These are phyloP conservation scores for Psidium guajava DNA, from an alignment of 345 rosid genomes.

Conservation along the genomic window DNA sequence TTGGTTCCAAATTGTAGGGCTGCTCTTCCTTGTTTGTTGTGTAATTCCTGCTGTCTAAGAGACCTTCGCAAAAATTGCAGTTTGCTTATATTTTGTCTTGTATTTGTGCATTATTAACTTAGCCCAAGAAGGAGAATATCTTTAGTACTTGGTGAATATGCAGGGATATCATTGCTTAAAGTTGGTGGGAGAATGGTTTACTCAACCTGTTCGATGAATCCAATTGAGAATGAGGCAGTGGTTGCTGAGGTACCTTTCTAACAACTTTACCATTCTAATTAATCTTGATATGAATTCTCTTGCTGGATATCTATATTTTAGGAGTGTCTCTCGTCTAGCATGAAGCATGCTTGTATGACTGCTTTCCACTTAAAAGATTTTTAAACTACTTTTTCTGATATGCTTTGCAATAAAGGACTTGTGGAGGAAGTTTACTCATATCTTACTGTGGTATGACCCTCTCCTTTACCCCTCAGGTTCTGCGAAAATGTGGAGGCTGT, in stretches of 20 bases:
- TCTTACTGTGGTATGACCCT: not conserved
- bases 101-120: not conserved
- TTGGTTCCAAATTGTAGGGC: not conserved
- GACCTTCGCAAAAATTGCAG: not conserved
- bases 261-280: not conserved
- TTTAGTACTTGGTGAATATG: constrained; percentile 1
- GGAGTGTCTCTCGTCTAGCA: not conserved
- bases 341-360: not conserved
- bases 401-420: not conserved
- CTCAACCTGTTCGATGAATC: constrained; percentile 98
- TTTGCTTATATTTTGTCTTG: not conserved
- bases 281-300: not conserved
- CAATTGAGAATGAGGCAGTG: constrained; percentile 95
- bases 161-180: constrained; percentile 77
- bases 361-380: not conserved
- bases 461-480: constrained; percentile 32
- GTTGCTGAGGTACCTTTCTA: constrained; percentile 65
- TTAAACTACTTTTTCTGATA: not conserved
- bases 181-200: constrained; percentile 97
- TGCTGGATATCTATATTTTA: not conserved
- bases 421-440: not conserved
- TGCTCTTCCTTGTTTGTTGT: not conserved
- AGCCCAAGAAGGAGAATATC: not conserved
- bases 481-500: constrained; percentile 66
- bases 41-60: not conserved